Evolutionary conservation across 345 rosid genomes (phyloP), one percentile per base, ranked within the genome.

Genomic region (Brassica incana): DNA sequence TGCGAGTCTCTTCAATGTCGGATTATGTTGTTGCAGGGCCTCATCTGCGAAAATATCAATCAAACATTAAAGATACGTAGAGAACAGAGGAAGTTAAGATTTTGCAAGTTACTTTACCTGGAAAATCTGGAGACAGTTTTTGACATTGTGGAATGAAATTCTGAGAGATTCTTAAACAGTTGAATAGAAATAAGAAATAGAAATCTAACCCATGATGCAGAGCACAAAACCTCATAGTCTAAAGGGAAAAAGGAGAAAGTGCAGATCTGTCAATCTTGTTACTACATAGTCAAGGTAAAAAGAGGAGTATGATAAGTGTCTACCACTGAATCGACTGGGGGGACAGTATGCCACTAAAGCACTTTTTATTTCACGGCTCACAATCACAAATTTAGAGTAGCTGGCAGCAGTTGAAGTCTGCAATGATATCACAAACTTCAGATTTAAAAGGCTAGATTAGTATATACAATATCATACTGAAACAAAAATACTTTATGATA

Each of bases 311-410:
- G 23, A 60, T 95, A 93, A 59, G 98, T 93, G 79, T 93, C 97
- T 5, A 96, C 97, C 50, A 95, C 99, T 58, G 99, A 93, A 85
- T 95, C 99, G 10, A 90, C 77, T n/a, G 98, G 23, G 23, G 99
- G 48, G 99, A 95, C 32, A 95, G 85, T 84, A 95, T 91, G 68
- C 93, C 99, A 97, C 93, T 95, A 71, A 95, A 71, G 98, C 97
- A 88, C 92, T 91, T 88, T 97, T 93, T 98, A 95, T 95, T 88
- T 93, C 98, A 73, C 97, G 94, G 85, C 93, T 20, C 23, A 20
- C 23, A 20, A 20, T 95, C 52, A 95, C 94, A 78, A 95, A 95
- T 88, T 91, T 93, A 5, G 93, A 87, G 80, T 93, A 95, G 83
- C 92, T 91, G 36, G 96, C 90, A 85, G 98, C 96, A 77, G 85